A percentile compares a stretch with the other conserved stretches of the same genome.
Evolutionary conservation across 768 basidiomycete genomes (phyloP).

Genomic region (Lentinula boryana): DNA sequence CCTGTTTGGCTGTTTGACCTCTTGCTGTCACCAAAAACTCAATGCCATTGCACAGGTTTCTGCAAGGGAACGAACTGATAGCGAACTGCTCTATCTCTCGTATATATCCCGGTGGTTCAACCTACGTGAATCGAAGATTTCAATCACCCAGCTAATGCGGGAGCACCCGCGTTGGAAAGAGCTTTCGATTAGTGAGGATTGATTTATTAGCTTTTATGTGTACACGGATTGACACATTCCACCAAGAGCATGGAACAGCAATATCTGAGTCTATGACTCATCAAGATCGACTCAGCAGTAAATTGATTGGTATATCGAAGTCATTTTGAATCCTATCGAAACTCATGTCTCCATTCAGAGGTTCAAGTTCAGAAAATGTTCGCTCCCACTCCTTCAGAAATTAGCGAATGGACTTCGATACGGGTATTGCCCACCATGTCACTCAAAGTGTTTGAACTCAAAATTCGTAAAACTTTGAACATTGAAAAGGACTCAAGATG

Average conservation of each 20-base stretch:
- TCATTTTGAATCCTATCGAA: not conserved
- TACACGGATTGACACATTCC: not conserved
- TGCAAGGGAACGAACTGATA: slow-evolving; percentile 65
- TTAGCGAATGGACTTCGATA: slow-evolving; percentile 22
- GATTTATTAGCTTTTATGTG: not conserved
- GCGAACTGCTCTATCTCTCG: slow-evolving; percentile 80
- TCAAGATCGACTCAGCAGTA: slow-evolving; percentile 51
- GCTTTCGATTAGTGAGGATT: slow-evolving; percentile 54
- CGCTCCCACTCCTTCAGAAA: slow-evolving; percentile 11
- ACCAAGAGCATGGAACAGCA: slow-evolving; percentile 55
- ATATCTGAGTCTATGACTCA: slow-evolving; percentile 17
- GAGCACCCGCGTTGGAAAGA: slow-evolving; percentile 61
- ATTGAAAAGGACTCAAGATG: slow-evolving; percentile 27
- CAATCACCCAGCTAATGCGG: slow-evolving; percentile 22
- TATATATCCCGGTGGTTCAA: slow-evolving; percentile 42
- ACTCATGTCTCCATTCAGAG: slow-evolving; percentile 13
- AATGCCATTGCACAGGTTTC: slow-evolving; percentile 46
- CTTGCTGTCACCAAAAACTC: too few relatives aligned
- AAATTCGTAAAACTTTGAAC: slow-evolving; percentile 48
- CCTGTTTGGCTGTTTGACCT: not conserved
- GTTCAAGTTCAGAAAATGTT: slow-evolving; percentile 11
- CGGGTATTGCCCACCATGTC: slow-evolving; percentile 67
- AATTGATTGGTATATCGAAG: slow-evolving; percentile 51
- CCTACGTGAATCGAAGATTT: slow-evolving; percentile 32
- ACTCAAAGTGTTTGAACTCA: slow-evolving; percentile 56